phyloP scores from a whole-genome alignment of 75 land plant species.

The Sequoia sempervirens region DNA sequence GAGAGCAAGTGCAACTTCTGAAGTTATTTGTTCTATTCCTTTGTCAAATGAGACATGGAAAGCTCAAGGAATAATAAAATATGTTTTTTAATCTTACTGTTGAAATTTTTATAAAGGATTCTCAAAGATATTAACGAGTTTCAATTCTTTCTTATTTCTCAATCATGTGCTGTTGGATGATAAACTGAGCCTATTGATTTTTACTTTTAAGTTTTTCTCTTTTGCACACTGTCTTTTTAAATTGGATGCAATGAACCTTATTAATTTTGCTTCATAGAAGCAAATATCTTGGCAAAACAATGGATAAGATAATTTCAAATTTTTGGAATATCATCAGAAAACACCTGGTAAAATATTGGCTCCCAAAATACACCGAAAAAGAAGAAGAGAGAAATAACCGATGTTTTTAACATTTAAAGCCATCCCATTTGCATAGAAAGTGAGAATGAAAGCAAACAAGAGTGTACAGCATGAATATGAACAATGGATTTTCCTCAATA shows the following conservation, averaged over 20 bases:
- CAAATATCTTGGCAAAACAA: too few relatives aligned
- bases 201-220: neutral
- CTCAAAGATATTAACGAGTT: neutral
- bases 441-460: too few relatives aligned
- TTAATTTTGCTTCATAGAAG: too few relatives aligned
- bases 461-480: too few relatives aligned
- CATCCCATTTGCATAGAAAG: too few relatives aligned
- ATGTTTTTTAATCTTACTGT: neutral
- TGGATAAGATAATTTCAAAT: too few relatives aligned
- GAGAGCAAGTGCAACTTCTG: neutral
- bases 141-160: neutral
- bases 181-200: neutral
- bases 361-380: too few relatives aligned
- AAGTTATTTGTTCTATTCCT: neutral
- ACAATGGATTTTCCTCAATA: too few relatives aligned
- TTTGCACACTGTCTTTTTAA: neutral
- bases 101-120: neutral
- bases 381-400: too few relatives aligned
- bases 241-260: neutral
- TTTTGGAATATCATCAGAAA: too few relatives aligned
- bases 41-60: neutral
- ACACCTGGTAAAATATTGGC: too few relatives aligned
- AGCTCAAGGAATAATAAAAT: neutral
- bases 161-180: neutral
- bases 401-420: too few relatives aligned